Evolutionary conservation across 2,329 filamentous ascomycete genomes (phyloP).

Genomic region (Arthrinium phaeospermum): DNA sequence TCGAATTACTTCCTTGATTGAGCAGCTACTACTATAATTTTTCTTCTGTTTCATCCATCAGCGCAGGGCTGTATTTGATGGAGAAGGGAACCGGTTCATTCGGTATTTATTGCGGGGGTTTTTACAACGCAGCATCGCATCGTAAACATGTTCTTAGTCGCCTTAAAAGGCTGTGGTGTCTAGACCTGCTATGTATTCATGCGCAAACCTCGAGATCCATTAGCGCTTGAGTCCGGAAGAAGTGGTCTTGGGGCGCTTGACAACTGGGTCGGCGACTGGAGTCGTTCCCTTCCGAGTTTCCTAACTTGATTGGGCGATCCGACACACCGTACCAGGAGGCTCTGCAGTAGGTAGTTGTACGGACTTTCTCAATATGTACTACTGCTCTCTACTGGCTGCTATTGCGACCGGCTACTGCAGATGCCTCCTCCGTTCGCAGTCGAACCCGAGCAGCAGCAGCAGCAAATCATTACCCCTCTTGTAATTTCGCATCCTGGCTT

Average conservation of each 20-base stretch:
- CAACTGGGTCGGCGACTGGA: not conserved
- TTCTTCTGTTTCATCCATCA: not conserved
- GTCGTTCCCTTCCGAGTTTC: not conserved
- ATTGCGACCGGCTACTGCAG: not conserved
- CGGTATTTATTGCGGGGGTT: slow-evolving; percentile 5
- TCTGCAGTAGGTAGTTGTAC: slow-evolving; percentile 15
- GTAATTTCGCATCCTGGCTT: not conserved
- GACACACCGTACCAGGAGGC: not conserved
- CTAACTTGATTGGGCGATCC: not conserved
- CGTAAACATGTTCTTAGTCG: slow-evolving; percentile 1
- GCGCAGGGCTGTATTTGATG: not conserved
- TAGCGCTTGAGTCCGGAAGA: not conserved
- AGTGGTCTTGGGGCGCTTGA: not conserved
- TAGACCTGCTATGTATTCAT: not conserved
- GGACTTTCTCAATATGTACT: not conserved
- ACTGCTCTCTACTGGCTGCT: not conserved
- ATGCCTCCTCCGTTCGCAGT: not conserved
- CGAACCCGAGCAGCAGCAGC: not conserved
- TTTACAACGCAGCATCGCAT: not conserved
- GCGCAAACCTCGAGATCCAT: not conserved
- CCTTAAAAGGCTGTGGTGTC: not conserved
- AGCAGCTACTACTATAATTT: not conserved
- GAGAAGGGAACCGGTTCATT: slow-evolving; percentile 2
- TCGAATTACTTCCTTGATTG: slow-evolving; percentile 3
- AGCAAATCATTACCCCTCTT: not conserved